A percentile compares a stretch with the other conserved stretches of the same genome.
These are phyloP conservation scores for Xylariales sp. DNA, from an alignment of 2,329 filamentous ascomycete genomes.

Conservation along the genomic window DNA sequence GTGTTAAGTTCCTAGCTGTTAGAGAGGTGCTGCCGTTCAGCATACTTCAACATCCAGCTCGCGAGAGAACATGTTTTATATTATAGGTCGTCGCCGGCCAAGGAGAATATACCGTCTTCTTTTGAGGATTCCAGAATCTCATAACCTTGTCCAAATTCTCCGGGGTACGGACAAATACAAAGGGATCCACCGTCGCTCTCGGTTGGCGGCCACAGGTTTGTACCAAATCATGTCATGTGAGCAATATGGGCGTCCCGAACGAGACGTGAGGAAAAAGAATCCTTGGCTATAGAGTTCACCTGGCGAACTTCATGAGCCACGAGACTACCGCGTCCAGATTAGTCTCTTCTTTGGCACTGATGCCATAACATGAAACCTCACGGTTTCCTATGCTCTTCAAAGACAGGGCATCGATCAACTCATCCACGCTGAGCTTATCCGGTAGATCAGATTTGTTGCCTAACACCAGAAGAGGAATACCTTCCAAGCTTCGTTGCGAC, in stretches of 20 bases:
- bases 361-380: constrained; percentile 97
- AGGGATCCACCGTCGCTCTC: no score
- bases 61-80: constrained; percentile 27
- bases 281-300: no score
- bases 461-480: constrained; percentile 88
- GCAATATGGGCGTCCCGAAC: no score
- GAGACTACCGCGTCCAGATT: constrained; percentile 96
- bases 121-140: constrained; percentile 23
- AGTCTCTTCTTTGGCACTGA: constrained; percentile 97
- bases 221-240: no score
- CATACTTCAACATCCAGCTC: constrained; percentile 19
- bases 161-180: no score
- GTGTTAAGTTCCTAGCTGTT: constrained; percentile 14
- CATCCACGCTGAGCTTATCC: constrained; percentile 88
- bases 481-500: constrained; percentile 76
- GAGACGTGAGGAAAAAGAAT: no score
- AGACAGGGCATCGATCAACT: constrained; percentile 89
- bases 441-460: constrained; percentile 96
- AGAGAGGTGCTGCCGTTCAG: constrained; percentile 14
- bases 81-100: constrained; percentile 27
- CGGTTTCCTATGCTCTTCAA: constrained; percentile 85
- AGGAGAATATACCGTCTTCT: constrained; percentile 19
- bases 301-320: constrained; percentile 89
- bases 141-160: constrained; percentile 25
- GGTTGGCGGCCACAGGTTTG: no score